phyloP scores from a whole-genome alignment of 768 basidiomycete genomes.

The Panaeolus papilionaceus region DNA sequence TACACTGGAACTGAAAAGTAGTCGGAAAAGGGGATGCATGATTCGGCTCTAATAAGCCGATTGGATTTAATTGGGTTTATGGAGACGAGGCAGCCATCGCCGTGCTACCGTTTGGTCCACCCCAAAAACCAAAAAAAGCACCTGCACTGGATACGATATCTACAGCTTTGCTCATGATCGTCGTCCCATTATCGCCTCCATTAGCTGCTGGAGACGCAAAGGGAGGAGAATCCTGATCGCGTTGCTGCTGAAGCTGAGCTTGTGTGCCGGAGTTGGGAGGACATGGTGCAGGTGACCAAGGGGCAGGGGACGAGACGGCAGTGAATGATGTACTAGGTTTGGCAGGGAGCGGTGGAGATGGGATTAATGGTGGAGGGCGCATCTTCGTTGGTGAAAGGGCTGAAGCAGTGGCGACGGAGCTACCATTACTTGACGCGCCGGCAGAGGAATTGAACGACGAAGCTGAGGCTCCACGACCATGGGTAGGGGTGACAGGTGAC shows the following conservation, averaged over 20 bases:
- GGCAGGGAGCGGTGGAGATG: conserved; percentile 36
- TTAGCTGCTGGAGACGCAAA: background rate
- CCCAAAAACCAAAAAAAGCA: conserved; percentile 71
- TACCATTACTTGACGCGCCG: conserved; percentile 8
- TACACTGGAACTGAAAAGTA: background rate
- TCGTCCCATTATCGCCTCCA: conserved; percentile 17
- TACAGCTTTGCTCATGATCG: conserved; percentile 61
- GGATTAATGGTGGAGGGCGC: conserved; percentile 38
- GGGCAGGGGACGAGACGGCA: conserved; percentile 25
- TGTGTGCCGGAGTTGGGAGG: background rate
- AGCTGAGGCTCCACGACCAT: background rate
- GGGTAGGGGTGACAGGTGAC: conserved; percentile 3
- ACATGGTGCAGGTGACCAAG: conserved; percentile 3
- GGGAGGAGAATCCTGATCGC: background rate
- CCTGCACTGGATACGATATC: conserved; percentile 84
- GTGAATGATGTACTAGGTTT: conserved; percentile 44
- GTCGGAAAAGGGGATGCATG: background rate
- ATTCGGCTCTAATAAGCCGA: background rate
- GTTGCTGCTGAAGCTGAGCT: conserved; percentile 3
- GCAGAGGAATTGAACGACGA: background rate
- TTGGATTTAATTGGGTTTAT: background rate
- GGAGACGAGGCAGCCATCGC: background rate
- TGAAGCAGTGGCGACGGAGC: conserved; percentile 21
- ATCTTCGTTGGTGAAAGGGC: conserved; percentile 29
- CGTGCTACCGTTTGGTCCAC: conserved; percentile 1